Conservation (phyloP, 768 basidiomycete genomes). For the Macrocybe gigantea region DNA sequence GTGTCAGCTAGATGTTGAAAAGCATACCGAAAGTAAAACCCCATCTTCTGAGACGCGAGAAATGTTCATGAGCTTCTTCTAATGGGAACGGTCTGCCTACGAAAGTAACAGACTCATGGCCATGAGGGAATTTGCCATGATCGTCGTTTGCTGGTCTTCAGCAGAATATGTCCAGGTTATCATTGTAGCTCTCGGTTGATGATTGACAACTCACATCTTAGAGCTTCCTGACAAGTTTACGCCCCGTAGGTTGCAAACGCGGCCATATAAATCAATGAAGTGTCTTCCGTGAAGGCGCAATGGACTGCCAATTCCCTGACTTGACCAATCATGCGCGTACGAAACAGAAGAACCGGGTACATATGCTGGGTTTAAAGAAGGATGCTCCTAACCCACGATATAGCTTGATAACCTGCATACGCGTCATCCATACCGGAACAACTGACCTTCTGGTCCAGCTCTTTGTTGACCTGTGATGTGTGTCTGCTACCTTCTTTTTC, state of each 20-base stretch:
- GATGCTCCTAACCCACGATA: slow-evolving; percentile 26
- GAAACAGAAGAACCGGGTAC: slow-evolving; percentile 39
- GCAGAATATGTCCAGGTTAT: slow-evolving; percentile 5
- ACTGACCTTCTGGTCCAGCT: neutral
- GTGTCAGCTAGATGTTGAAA: neutral
- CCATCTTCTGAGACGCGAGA: slow-evolving; percentile 77
- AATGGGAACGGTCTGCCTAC: slow-evolving; percentile 90
- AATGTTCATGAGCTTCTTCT: slow-evolving; percentile 81
- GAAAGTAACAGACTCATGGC: slow-evolving; percentile 68
- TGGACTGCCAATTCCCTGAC: slow-evolving; percentile 44
- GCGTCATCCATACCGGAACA: slow-evolving; percentile 2
- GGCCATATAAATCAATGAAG: slow-evolving; percentile 74
- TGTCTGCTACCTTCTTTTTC: slow-evolving; percentile 8
- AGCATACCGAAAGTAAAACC: slow-evolving; percentile 78
- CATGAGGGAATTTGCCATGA: slow-evolving; percentile 60
- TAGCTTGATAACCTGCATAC: neutral
- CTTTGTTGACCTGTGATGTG: neutral
- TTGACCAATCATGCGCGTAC: slow-evolving; percentile 75
- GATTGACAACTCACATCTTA: slow-evolving; percentile 58
- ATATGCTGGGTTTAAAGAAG: slow-evolving; percentile 41
- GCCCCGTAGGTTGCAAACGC: slow-evolving; percentile 77
- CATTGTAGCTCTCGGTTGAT: slow-evolving; percentile 1
- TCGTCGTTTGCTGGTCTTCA: slow-evolving; percentile 65
- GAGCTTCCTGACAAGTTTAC: slow-evolving; percentile 80
- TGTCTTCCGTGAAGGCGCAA: slow-evolving; percentile 66